Conservation (phyloP, 2,329 filamentous ascomycete genomes). For the Microdochium bolleyi region DNA sequence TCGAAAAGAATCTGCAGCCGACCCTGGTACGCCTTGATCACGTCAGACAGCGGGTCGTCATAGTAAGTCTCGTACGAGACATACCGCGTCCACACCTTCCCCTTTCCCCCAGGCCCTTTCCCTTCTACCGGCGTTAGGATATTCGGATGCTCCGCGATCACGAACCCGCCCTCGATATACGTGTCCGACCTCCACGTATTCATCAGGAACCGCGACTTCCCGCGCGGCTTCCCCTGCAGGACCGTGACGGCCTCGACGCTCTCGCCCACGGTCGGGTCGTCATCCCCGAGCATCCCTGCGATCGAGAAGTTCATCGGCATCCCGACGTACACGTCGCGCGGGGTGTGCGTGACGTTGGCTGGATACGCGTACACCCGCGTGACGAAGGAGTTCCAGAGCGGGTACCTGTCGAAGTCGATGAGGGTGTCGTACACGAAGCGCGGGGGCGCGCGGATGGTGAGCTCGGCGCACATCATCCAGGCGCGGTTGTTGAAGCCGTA, state of each 20-base stretch:
- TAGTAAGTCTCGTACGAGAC: constrained; percentile 20
- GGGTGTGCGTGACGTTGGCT: constrained; percentile 10
- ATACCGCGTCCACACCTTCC: constrained; percentile 11
- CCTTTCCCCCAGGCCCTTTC: constrained; percentile 11
- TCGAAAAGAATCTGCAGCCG: constrained; percentile 10
- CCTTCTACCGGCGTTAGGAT: constrained; percentile 6
- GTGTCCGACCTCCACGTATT: constrained; percentile 17
- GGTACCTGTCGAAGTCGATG: constrained; percentile 15
- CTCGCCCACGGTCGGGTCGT: constrained; percentile 11
- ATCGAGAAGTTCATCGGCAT: constrained; percentile 17
- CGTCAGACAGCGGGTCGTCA: constrained; percentile 7
- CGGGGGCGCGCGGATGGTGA: constrained; percentile 9
- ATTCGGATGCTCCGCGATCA: constrained; percentile 14
- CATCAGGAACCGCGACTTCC: constrained; percentile 8
- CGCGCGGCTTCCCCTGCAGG: constrained; percentile 2
- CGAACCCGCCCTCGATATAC: constrained; percentile 5
- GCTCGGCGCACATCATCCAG: constrained; percentile 15
- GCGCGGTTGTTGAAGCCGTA: constrained; percentile 12
- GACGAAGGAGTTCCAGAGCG: constrained; percentile 17
- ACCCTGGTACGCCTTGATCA: constrained; percentile 7
- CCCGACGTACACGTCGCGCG: constrained; percentile 11
- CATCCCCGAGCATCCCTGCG: constrained; percentile 9
- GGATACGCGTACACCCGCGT: constrained; percentile 10
- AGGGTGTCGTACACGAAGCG: constrained; percentile 10
- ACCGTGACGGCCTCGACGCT: constrained; percentile 15